These are phyloP conservation scores for Mycena polygramma DNA, from an alignment of 768 basidiomycete genomes.

Conservation along the genomic window DNA sequence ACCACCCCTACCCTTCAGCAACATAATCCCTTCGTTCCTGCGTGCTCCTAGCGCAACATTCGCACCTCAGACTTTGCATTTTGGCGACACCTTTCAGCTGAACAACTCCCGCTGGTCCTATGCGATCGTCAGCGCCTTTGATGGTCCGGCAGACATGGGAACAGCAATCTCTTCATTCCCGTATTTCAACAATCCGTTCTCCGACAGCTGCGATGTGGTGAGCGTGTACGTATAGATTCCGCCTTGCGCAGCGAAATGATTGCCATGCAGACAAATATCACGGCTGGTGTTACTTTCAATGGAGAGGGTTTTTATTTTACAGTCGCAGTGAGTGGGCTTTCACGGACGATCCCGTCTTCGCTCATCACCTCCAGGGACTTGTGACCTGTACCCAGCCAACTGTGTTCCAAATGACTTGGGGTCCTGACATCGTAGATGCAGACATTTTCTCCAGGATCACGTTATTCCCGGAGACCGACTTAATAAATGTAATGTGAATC, in stretches of 20 bases:
- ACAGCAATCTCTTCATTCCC: slow-evolving; percentile 4
- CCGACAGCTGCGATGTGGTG: slow-evolving; percentile 10
- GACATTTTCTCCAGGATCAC: too few species aligned
- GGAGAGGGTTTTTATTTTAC: too few species aligned
- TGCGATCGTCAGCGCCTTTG: slow-evolving; percentile 6
- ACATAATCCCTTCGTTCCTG: slow-evolving; percentile 2
- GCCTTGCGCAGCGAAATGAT: neutral
- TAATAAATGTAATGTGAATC: neutral
- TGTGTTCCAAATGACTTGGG: slow-evolving; percentile 1
- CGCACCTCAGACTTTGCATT: slow-evolving; percentile 1
- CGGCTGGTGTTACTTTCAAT: neutral
- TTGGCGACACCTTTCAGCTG: slow-evolving; percentile 7
- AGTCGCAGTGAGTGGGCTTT: neutral
- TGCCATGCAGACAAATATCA: neutral
- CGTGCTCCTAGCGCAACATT: neutral
- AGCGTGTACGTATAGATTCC: neutral
- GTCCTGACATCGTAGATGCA: neutral
- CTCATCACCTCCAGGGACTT: slow-evolving; percentile 8
- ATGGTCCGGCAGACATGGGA: neutral
- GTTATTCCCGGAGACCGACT: neutral
- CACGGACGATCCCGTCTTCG: neutral
- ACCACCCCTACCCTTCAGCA: slow-evolving; percentile 4
- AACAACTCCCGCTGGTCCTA: slow-evolving; percentile 17
- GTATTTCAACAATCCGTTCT: slow-evolving; percentile 17
- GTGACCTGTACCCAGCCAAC: slow-evolving; percentile 7